Percentiles rank a stretch among this genome's conserved stretches.
Evolutionary conservation across 148 eudicot genomes (phyloP).

Genomic region (Fagopyrum homotropicum): DNA sequence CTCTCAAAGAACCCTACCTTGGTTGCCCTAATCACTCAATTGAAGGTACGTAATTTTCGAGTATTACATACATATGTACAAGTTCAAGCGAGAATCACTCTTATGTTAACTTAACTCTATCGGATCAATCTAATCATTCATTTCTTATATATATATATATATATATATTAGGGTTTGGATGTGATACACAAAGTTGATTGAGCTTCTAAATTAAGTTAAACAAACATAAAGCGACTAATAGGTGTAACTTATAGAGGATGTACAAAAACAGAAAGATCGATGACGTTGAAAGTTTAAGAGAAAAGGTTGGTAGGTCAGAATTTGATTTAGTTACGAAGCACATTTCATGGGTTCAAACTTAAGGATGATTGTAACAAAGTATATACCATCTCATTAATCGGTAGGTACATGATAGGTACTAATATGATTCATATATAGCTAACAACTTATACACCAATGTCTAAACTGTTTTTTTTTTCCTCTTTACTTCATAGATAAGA

Average conservation of each 20-base stretch:
- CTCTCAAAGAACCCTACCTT: neutral
- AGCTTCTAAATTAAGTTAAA: neutral
- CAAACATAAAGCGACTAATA: neutral
- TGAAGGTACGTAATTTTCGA: neutral
- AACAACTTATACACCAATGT: neutral
- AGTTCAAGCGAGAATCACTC: too few species aligned
- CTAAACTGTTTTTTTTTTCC: neutral
- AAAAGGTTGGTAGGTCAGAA: neutral
- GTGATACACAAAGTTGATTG: neutral
- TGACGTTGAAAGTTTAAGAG: neutral
- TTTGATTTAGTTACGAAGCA: slow-evolving; percentile 4
- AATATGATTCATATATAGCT: neutral
- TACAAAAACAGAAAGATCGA: neutral
- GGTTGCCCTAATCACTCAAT: neutral
- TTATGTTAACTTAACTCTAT: too few species aligned
- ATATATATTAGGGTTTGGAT: too few species aligned
- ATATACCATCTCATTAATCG: neutral
- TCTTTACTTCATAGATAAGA: neutral
- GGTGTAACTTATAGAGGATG: neutral
- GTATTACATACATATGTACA: too few species aligned
- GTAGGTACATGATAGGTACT: neutral
- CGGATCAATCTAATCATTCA: too few species aligned
- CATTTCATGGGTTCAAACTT: slow-evolving; percentile 6
- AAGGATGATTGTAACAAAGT: neutral
- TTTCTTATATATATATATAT: too few species aligned